phyloP scores from a whole-genome alignment of 495 filamentous ascomycete genomes.

The Podospora sp. region DNA sequence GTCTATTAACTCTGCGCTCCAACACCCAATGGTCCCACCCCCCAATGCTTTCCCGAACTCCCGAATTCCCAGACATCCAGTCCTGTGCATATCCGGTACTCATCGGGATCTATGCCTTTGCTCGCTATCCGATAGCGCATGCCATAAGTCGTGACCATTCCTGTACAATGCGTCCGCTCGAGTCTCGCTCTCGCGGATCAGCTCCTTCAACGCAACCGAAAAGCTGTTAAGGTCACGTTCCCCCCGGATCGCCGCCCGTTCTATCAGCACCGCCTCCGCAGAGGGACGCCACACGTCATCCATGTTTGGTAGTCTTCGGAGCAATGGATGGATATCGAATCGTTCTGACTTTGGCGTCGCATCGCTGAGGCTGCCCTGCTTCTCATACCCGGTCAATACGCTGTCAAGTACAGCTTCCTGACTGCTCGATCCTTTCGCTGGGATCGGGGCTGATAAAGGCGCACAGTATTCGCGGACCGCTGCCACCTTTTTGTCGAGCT shows the following conservation, averaged over 20 bases:
- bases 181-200: slow-evolving; percentile 10
- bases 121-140: slow-evolving; percentile 9
- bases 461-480: slow-evolving; percentile 7
- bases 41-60: not conserved
- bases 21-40: no score
- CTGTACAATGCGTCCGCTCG: not conserved
- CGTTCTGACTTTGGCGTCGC: not conserved
- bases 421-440: not conserved
- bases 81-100: not conserved
- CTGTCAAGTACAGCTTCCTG: no score
- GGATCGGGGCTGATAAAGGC: not conserved
- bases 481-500: slow-evolving; percentile 3
- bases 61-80: not conserved
- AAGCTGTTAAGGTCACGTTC: not conserved
- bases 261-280: not conserved
- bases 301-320: not conserved
- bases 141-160: slow-evolving; percentile 13
- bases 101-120: not conserved
- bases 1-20: no score
- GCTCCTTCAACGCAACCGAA: not conserved
- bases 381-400: no score
- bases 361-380: no score
- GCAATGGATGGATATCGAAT: not conserved
- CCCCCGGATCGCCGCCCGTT: not conserved
- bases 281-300: slow-evolving; percentile 1